Evolutionary conservation across 306 rosid genomes (phyloP), one percentile per base, ranked within the genome.

Genomic region (Casuarina cunninghamiana): DNA sequence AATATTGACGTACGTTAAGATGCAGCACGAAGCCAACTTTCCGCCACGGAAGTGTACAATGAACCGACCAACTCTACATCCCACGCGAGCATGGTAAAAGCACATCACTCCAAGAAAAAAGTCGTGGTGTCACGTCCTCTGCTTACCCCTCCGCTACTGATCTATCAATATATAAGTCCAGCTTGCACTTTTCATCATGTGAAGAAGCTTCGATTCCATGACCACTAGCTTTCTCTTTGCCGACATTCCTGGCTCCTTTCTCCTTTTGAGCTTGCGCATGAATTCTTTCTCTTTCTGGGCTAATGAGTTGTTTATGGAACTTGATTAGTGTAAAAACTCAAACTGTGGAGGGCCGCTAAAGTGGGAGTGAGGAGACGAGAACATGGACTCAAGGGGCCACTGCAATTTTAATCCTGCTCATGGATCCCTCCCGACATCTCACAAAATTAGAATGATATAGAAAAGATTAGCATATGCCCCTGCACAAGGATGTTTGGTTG

Each of bases 11-110:
- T 57, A 63, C 12, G 55, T 72, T 50, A 12, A 54, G 41, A 41
- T 60, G 53, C 55, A 77, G 84, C 84, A 82, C 82, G 81, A 84
- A 81, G 83, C 81, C 51, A 26, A 73, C 16, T 32, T 69, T 7
- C 32, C 0, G 57, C 41, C 17, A n/a, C 3, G 13, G 15, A 39
- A 51, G 65, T 66, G 7, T 2, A 16, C 10, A 60, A 38, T 60
- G 37, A 38, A 45, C 60, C 26, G n/a, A 15, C 60, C 60, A 21
- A n/a, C 60, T n/a, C 15, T 53, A 15, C n/a, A 53, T 53, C 8
- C 3, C 15, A n/a, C 6, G 60, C n/a, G 60, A 16, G 6, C 21
- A 53, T 17, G 60, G 15, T 53, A 53, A 53, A 53, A 26, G 19
- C 6, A 15, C 57, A 51, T 15, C 17, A 17, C 8, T 5, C 1